These are phyloP conservation scores for Kregervanrija pseudodelftensis DNA, from an alignment of 805 yeast genomes.

Conservation along the genomic window DNA sequence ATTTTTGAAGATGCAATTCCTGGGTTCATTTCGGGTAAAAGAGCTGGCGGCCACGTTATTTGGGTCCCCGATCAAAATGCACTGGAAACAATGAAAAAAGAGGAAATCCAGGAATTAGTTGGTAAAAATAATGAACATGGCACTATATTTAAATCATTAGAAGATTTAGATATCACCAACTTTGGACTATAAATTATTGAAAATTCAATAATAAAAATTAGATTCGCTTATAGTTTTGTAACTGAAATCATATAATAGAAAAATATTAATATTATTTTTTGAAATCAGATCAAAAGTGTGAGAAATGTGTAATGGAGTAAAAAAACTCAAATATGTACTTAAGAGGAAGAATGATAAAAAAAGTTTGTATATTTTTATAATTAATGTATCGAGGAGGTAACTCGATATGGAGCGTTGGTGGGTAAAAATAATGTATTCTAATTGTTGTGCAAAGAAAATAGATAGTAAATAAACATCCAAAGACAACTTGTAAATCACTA, in stretches of 20 bases:
- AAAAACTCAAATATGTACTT: neutral
- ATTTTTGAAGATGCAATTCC: slow-evolving; percentile 93
- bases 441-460: slow-evolving; percentile 65
- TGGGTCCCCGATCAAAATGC: slow-evolving; percentile 91
- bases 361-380: neutral
- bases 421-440: slow-evolving; percentile 85
- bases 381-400: too few species aligned
- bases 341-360: neutral
- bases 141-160: slow-evolving; percentile 43
- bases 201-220: too few species aligned
- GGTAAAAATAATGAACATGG: slow-evolving; percentile 40
- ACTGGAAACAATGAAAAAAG: slow-evolving; percentile 42
- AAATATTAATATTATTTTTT: too few species aligned
- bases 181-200: slow-evolving; percentile 39
- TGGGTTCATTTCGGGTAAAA: slow-evolving; percentile 76
- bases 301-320: neutral
- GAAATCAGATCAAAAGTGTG: too few species aligned
- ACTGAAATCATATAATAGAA: neutral
- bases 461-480: too few species aligned
- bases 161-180: slow-evolving; percentile 41
- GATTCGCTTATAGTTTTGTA: neutral
- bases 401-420: slow-evolving; percentile 39
- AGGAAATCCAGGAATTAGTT: slow-evolving; percentile 37
- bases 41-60: slow-evolving; percentile 76
- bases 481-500: too few species aligned